Base-by-base conservation (phyloP, 805 yeast genomes). In the Lipomyces yamanashiensis region DNA sequence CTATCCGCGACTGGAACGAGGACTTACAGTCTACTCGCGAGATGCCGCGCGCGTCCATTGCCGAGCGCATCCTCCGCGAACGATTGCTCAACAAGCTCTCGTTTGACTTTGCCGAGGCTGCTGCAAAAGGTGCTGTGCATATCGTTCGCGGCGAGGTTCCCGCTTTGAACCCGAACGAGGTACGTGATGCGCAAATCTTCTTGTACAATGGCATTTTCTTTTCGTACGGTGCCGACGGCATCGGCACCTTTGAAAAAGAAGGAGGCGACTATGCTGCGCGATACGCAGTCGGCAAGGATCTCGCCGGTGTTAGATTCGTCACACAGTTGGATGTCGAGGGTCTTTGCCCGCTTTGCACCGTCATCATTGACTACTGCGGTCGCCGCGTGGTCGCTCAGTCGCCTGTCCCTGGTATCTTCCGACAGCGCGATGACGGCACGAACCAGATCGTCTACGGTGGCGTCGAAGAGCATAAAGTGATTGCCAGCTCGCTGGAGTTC, bases 241-340 rank as follows among this genome's bases (percentile, higher is more conserved):
- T 87, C 19, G 92, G 91, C 19, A 80, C 82, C 39, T 90, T 87
- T 72, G 82, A 80, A 40, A 77, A 77, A 1, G 79, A 84, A 54
- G 97, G 97, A 63, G 96, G 96, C 28, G 84, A 87, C 70, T 92
- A 85, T 67, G 97, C 97, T 64, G 92, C 97, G 3, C 83, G 95
- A 71, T 88, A 87, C 63, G 85, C 95, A 33, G 84, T 87, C 10
- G 82, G 84, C 58, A 92, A 89, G 77, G 99, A 95, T 76, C 78
- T 93, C 59, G 82, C 82, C 41, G 87, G 92, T 33, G 83, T 91
- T 52, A 85, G 83, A 71, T 81, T 83, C 64, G 79, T 93, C 74
- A 88, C 88, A 78, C 80, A 85, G 70, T 76, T 88, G 50, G 90
- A 88, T 71, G 73, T 85, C 40, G 78, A 77, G 10, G 90, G 87